These are phyloP conservation scores for Backusella westeae DNA, from an alignment of 192 early-diverging fungal genomes.

Conservation along the genomic window DNA sequence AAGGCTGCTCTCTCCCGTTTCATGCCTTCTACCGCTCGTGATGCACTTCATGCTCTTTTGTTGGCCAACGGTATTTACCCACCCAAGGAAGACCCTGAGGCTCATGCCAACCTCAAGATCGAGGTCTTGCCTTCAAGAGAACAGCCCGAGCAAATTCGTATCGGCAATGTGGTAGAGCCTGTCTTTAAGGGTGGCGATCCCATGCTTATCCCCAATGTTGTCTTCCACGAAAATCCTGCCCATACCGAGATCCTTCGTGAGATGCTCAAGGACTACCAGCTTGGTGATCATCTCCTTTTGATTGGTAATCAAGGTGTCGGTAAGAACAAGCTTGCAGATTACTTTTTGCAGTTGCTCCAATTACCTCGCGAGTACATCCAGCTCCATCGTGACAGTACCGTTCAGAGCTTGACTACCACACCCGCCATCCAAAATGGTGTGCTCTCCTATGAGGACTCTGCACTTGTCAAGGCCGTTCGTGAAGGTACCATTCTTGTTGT, in stretches of 20 bases:
- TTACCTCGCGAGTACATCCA: conserved; percentile 80
- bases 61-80: conserved; percentile 50
- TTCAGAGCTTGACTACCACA: conserved; percentile 72
- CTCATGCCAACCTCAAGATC: conserved; percentile 42
- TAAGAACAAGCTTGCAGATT: conserved; percentile 63
- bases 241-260: conserved; percentile 71
- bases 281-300: conserved; percentile 78
- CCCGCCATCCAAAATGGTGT: conserved; percentile 71
- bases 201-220: conserved; percentile 60
- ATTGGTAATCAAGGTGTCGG: conserved; percentile 83
- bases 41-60: conserved; percentile 64
- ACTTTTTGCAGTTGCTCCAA: conserved; percentile 68
- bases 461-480: conserved; percentile 50
- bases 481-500: conserved; percentile 65
- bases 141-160: conserved; percentile 47
- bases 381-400: conserved; percentile 77
- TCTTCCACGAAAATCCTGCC: conserved; percentile 75
- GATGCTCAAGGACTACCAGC: conserved; percentile 75
- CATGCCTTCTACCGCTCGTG: conserved; percentile 63
- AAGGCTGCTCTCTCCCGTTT: conserved; percentile 70
- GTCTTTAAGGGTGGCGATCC: conserved; percentile 55
- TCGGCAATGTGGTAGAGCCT: conserved; percentile 49
- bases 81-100: conserved; percentile 26
- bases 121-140: conserved; percentile 49
- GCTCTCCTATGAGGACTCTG: conserved; percentile 69